These are phyloP conservation scores for Lactarius deliciosus DNA, from an alignment of 768 basidiomycete genomes.

Conservation along the genomic window DNA sequence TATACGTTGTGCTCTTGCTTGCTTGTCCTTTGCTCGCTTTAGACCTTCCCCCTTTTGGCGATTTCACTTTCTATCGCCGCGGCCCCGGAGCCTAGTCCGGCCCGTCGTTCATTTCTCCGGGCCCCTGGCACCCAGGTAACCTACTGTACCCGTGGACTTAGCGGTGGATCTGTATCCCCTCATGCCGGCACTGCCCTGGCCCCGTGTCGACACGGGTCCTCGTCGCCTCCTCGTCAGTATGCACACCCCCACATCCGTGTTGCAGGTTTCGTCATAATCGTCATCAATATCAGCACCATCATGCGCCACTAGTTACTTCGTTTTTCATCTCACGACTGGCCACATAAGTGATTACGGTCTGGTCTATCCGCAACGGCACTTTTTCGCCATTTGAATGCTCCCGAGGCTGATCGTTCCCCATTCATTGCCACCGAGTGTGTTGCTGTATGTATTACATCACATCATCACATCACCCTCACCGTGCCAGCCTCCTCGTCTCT, in stretches of 20 bases:
- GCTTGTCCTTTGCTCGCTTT: not conserved
- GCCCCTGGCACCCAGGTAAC: not conserved
- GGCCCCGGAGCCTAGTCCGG: not conserved
- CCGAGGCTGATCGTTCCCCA: conserved; percentile 1
- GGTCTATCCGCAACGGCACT: not conserved
- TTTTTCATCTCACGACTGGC: no score
- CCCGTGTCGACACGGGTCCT: not conserved
- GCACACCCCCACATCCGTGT: not conserved
- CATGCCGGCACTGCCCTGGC: not conserved
- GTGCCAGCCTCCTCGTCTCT: not conserved
- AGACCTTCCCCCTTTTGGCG: not conserved
- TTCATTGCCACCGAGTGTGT: conserved; percentile 13
- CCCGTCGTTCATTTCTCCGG: not conserved
- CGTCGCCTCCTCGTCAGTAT: conserved; percentile 13
- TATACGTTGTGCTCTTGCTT: not conserved
- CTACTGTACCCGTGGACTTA: not conserved
- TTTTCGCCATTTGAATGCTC: conserved; percentile 2
- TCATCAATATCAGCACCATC: not conserved
- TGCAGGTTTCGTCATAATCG: not conserved
- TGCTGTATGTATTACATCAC: conserved; percentile 14
- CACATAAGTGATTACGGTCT: not conserved
- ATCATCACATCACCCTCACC: conserved; percentile 12
- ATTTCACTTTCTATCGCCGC: conserved; percentile 2
- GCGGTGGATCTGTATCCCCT: conserved; percentile 10
- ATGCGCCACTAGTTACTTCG: not conserved